phyloP scores from a whole-genome alignment of 805 yeast species.

The Candida ipomoeae region DNA sequence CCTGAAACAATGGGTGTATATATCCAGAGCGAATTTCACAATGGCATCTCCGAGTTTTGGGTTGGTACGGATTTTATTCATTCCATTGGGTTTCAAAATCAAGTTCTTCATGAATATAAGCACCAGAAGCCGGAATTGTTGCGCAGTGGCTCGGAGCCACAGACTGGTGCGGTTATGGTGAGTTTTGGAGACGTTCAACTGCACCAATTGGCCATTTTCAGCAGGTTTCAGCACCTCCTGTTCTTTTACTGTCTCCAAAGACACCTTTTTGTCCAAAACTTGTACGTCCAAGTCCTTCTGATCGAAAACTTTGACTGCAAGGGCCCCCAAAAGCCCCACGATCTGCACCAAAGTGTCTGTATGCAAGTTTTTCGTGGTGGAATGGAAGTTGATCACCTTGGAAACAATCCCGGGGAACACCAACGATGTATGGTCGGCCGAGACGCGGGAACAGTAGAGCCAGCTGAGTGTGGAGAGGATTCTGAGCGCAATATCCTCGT shows the following conservation, averaged over 20 bases:
- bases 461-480: conserved; percentile 12
- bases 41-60: conserved; percentile 21
- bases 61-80: conserved; percentile 22
- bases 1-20: conserved; percentile 25
- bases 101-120: conserved; percentile 29
- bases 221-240: background rate
- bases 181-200: background rate
- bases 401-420: conserved; percentile 41
- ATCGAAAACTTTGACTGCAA: conserved; percentile 29
- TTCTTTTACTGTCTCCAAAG: background rate
- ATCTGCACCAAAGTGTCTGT: conserved; percentile 19
- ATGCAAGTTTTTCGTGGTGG: conserved; percentile 21
- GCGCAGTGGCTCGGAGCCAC: conserved; percentile 39
- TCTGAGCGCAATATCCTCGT: background rate
- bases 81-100: conserved; percentile 17
- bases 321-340: conserved; percentile 19
- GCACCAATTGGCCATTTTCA: background rate
- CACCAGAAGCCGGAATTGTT: conserved; percentile 34
- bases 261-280: background rate
- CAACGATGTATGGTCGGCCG: conserved; percentile 31
- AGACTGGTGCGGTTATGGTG: conserved; percentile 19
- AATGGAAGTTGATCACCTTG: conserved; percentile 26
- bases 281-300: conserved; percentile 19
- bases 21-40: conserved; percentile 19
- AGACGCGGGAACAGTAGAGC: conserved; percentile 17